Base-by-base conservation (phyloP, 2,329 filamentous ascomycete species). In the Colletotrichum sidae region DNA sequence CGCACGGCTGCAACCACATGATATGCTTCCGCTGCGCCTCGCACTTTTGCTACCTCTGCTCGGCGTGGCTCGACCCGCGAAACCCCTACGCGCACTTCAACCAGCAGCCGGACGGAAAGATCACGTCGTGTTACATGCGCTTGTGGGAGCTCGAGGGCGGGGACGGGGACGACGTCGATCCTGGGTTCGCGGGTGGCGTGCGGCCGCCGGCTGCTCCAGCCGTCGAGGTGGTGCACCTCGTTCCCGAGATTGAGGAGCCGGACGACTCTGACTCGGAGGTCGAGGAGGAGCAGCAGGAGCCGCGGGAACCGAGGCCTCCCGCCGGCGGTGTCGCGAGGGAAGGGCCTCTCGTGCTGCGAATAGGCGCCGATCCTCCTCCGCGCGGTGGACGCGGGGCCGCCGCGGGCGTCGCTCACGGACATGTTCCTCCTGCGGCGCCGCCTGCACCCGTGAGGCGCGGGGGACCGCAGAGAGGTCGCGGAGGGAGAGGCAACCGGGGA, bases 1-100 rank as follows among this genome's bases (percentile, higher is more conserved):
- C 91, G 2, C 89, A 92, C 73, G 96, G 96, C 44, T 99, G 96
- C 83, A 97, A 97, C 77, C 94, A 97, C 78, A 98, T 98, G 94
- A 92, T 90, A 54, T 97, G 95, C 79, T 93, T 91, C 76, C 90
- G 92, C 69, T 99, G 96, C 81, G 85, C 90, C 55, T 92, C 93
- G 2, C 95, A 98, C 77, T 98, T 97, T 76, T 99, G 96, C 80
- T 98, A 98, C 71, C 85, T 98, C 1, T 98, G 96, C 74, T 91
- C 91, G 0, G 86, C 89, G n/a, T 98, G 93, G 92, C 84, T 99
- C 46, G 86, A 90, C 60, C 88, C 92, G 0, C 83, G 81, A 15
- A 96, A 97, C 70, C 94, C 94, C 1, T 98, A 98, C 74, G 80
- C 85, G 59, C 96, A 99, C 76, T 99, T 94, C 81, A 97, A 97